Percentiles rank a stretch among this genome's conserved stretches.
These are phyloP conservation scores for Komagataella pseudopastoris DNA, from an alignment of 805 yeast genomes.

Conservation along the genomic window DNA sequence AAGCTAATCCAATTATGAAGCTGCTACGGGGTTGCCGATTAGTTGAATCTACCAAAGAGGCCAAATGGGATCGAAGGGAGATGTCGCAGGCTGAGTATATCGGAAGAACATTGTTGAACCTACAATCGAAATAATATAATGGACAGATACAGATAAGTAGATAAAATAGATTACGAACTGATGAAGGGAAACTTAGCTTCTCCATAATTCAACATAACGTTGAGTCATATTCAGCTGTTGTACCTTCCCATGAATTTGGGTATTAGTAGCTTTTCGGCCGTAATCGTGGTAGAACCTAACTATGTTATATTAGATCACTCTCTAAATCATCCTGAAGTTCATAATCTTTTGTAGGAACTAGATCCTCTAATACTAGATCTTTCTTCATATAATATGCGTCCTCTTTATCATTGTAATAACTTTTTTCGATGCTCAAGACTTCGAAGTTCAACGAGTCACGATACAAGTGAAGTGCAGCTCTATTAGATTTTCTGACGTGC, in stretches of 20 bases:
- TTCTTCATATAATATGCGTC: slow-evolving; percentile 95
- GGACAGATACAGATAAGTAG: background rate
- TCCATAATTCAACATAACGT: too few relatives aligned
- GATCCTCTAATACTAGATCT: slow-evolving; percentile 42
- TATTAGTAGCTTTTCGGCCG: background rate
- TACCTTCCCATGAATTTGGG: background rate
- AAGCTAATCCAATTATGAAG: background rate
- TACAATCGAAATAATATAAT: background rate
- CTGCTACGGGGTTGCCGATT: background rate
- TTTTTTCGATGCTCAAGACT: slow-evolving; percentile 66
- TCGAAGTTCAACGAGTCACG: slow-evolving; percentile 75
- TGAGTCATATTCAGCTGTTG: background rate
- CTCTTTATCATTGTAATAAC: slow-evolving; percentile 95
- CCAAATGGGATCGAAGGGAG: background rate
- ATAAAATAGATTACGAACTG: background rate
- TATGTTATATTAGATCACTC: slow-evolving; percentile 24
- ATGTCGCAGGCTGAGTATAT: background rate
- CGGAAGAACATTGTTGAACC: background rate
- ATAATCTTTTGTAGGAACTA: slow-evolving; percentile 44
- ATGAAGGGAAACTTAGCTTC: too few relatives aligned
- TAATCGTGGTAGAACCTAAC: background rate
- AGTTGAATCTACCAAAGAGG: background rate
- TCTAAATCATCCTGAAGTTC: slow-evolving; percentile 41
- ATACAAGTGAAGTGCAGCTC: slow-evolving; percentile 89
- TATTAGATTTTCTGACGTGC: slow-evolving; percentile 87